Conservation (phyloP, 2,329 filamentous ascomycete genomes). For the Acrocalymma vagum region DNA sequence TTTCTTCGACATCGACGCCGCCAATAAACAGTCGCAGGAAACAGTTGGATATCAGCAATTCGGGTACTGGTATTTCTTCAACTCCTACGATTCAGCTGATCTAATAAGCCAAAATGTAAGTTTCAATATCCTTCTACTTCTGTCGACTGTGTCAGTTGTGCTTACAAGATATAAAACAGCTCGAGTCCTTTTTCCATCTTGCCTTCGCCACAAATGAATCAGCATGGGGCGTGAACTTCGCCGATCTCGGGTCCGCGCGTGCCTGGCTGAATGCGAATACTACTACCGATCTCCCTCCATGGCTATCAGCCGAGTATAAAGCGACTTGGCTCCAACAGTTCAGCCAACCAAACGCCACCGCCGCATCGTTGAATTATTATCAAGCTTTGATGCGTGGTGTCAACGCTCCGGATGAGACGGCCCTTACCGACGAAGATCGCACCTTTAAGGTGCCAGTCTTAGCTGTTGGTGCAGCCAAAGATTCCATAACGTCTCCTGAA, state of each 20-base stretch:
- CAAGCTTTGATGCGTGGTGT: background rate
- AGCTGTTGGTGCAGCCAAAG: background rate
- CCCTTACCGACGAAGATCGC: background rate
- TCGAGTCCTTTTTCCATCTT: slow-evolving; percentile 1
- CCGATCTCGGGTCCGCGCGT: background rate
- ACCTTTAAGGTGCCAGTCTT: background rate
- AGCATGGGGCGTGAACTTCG: background rate
- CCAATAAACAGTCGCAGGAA: background rate
- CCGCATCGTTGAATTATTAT: background rate
- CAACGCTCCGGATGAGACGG: background rate
- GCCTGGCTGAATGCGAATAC: slow-evolving; percentile 1
- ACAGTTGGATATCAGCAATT: slow-evolving; percentile 1
- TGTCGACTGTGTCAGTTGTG: background rate
- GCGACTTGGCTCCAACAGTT: background rate
- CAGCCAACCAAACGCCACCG: background rate
- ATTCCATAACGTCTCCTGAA: background rate
- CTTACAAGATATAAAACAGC: background rate
- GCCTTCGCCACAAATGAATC: background rate
- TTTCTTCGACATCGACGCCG: background rate
- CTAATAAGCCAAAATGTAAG: background rate
- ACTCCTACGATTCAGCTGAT: background rate
- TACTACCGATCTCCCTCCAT: background rate
- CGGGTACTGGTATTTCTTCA: slow-evolving; percentile 7
- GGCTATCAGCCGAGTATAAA: background rate
- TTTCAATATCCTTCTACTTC: background rate